Conservation (phyloP, 495 filamentous ascomycete genomes). For the Elasticomyces elasticus region DNA sequence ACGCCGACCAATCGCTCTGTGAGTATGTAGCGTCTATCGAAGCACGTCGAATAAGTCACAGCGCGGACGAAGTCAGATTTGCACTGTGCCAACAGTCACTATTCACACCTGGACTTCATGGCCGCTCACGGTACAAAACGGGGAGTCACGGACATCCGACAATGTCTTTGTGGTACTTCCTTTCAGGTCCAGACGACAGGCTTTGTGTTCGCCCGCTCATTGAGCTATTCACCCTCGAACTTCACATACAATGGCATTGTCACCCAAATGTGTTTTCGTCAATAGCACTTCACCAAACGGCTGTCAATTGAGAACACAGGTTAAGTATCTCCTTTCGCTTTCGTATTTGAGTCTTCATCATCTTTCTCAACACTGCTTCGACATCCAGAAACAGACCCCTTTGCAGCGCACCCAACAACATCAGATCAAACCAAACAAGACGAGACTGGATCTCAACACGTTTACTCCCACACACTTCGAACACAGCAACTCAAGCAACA, state of each 20-base stretch:
- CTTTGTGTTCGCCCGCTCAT: background rate
- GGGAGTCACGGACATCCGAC: background rate
- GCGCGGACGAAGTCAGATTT: too few species aligned
- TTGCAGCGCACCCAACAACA: background rate
- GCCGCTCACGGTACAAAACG: background rate
- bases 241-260: background rate
- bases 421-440: background rate
- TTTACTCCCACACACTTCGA: background rate
- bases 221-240: background rate
- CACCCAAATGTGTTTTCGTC: background rate
- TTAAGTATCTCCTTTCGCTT: background rate
- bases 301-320: background rate
- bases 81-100: too few species aligned
- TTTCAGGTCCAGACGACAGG: background rate
- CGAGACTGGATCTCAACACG: background rate
- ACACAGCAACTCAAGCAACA: slow-evolving; percentile 2
- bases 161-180: background rate
- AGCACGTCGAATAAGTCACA: too few species aligned
- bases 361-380: background rate
- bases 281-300: background rate
- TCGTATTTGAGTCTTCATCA: background rate
- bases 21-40: too few species aligned
- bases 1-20: too few species aligned
- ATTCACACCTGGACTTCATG: too few species aligned
- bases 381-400: background rate